These are phyloP conservation scores for Seiridium cupressi DNA, from an alignment of 2,329 filamentous ascomycete genomes.

Conservation along the genomic window DNA sequence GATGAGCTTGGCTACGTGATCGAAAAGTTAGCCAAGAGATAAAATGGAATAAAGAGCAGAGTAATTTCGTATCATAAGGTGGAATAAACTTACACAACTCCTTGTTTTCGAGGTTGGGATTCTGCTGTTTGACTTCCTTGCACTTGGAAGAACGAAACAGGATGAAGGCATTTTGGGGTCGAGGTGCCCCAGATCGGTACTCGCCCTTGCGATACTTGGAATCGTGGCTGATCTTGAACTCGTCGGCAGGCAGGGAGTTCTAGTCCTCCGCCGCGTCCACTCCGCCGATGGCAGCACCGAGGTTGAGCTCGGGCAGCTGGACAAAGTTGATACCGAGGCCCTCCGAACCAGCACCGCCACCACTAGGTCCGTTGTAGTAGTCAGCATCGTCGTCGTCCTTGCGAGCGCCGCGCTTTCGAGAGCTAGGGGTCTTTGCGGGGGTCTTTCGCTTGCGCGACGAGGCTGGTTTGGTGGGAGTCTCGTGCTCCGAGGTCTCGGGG, in stretches of 20 bases:
- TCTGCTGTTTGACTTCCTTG: neutral
- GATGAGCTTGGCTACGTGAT: neutral
- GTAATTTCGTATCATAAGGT: no score
- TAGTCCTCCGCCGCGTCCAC: neutral
- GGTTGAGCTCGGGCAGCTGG: neutral
- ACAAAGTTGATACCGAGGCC: neutral
- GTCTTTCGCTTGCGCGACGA: conserved; percentile 5
- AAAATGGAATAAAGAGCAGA: no score
- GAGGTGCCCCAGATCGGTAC: conserved; percentile 1
- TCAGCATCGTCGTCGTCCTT: neutral
- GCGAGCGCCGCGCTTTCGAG: neutral
- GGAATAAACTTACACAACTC: conserved; percentile 1
- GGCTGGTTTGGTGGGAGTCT: neutral
- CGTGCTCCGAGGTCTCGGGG: neutral
- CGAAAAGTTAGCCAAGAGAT: neutral
- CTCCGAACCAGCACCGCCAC: neutral
- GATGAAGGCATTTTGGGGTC: conserved; percentile 5
- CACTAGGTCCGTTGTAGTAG: neutral
- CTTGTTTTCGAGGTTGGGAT: neutral
- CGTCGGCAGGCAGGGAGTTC: neutral
- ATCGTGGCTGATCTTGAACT: conserved; percentile 1
- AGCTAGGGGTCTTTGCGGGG: neutral
- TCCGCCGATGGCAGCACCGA: neutral
- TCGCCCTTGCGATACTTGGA: neutral
- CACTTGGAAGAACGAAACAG: neutral